Conservation (phyloP, 768 basidiomycete genomes). For the Stropharia rugosoannulata region DNA sequence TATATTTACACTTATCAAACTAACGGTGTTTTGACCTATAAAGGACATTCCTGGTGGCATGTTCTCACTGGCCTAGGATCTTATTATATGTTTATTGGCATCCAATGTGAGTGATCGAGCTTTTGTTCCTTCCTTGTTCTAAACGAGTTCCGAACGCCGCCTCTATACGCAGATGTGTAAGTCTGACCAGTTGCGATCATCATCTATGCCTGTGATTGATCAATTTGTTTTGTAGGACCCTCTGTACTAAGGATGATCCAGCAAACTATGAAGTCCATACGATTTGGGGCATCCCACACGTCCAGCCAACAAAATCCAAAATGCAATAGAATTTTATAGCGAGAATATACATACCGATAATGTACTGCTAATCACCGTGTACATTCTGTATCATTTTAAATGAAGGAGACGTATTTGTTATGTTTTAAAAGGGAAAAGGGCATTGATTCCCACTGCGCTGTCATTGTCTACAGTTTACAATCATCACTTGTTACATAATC, state of each 20-base stretch:
- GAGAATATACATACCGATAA: no score
- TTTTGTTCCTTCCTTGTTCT: conserved; percentile 5
- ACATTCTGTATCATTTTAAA: no score
- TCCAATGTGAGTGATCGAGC: conserved; percentile 41
- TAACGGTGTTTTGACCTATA: no score
- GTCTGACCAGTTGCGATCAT: conserved; percentile 18
- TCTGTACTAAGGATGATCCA: conserved; percentile 62
- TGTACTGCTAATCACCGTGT: no score
- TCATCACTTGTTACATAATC: no score
- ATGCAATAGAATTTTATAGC: neutral
- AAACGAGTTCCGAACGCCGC: no score
- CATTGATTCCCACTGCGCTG: no score
- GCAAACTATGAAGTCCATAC: conserved; percentile 44
- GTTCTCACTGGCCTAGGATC: conserved; percentile 56
- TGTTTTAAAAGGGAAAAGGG: no score
- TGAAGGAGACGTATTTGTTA: no score
- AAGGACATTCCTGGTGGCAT: conserved; percentile 74
- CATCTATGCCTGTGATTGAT: conserved; percentile 1
- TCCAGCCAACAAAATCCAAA: conserved; percentile 27
- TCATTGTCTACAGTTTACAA: no score
- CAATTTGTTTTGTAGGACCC: conserved; percentile 34
- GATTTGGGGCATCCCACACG: conserved; percentile 47
- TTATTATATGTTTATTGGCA: conserved; percentile 51
- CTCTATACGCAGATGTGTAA: conserved; percentile 37
- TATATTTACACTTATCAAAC: conserved; percentile 24